Base-by-base conservation (phyloP, 208 protist genomes). In the Jaenimonas drosophilae region DNA sequence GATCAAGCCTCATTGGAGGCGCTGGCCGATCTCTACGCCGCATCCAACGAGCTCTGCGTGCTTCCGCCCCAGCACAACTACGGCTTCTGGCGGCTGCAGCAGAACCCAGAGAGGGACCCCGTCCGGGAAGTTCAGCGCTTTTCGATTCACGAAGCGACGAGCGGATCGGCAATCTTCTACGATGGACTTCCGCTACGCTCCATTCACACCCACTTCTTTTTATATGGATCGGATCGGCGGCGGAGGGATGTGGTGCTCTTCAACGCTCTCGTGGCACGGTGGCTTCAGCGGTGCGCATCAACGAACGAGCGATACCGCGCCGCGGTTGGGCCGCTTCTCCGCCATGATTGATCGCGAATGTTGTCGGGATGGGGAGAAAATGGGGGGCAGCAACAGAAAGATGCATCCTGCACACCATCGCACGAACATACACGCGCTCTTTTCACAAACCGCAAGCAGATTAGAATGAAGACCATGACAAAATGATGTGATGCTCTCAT, bases 71-170 rank as follows among this genome's bases (percentile, higher is more conserved):
- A 88, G 41, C 71, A 82, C 60, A 92, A 92, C 59, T 92, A 86
- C 54, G 78, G 78, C 0, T 92, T 75, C 47, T 92, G 83, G 83
- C 74, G 83, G n/a, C 49, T 92, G 23, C 58, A 84, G 30, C 78
- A 88, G 36, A 49, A 64, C 2, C 45, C 39, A 1, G 31, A 47
- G 2, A 53, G 47, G 0, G 54, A 54, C 32, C 43, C 59, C 14
- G 26, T 50, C 0, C 38, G 54, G 0, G 72, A 90, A 43, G 73
- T 66, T 7, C 27, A 24, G 19, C 40, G 69, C 28, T 90, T 90
- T 49, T 71, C 70, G 38, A 74, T 86, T 24, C 46, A 46, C 7
- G 6, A 16, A 11, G 19, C 32, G 1, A 4, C 17, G 0, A 32
- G 23, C 9, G 27, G 55, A 23, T 27, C 32, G 49, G 39, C 27